phyloP scores from a whole-genome alignment of 2,329 filamentous ascomycete genomes.

The Pestalotiopsis fici region DNA sequence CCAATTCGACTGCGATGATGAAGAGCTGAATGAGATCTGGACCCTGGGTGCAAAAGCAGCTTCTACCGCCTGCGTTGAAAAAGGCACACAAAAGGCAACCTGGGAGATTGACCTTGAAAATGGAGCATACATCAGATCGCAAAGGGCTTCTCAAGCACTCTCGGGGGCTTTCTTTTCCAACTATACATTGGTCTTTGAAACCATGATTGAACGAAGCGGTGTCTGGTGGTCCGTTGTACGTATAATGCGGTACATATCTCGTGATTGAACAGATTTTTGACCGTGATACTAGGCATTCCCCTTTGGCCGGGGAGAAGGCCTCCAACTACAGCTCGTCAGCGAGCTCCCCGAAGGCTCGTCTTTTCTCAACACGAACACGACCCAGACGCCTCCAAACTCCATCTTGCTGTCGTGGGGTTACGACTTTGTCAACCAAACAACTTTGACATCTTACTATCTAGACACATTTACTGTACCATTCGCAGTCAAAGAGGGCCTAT shows the following conservation, averaged over 20 bases:
- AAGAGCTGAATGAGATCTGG: slow-evolving; percentile 34
- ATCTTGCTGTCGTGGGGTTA: slow-evolving; percentile 34
- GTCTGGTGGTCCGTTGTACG: slow-evolving; percentile 36
- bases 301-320: neutral
- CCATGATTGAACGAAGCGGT: slow-evolving; percentile 37
- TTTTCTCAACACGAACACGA: slow-evolving; percentile 34
- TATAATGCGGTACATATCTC: neutral
- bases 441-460: slow-evolving; percentile 24
- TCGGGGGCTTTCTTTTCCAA: slow-evolving; percentile 25
- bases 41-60: slow-evolving; percentile 35
- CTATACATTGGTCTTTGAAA: slow-evolving; percentile 37
- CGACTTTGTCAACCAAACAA: slow-evolving; percentile 36
- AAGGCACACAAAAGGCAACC: slow-evolving; percentile 33
- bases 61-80: slow-evolving; percentile 35
- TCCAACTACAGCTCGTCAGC: slow-evolving; percentile 25
- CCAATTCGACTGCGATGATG: slow-evolving; percentile 28
- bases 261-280: slow-evolving; percentile 2
- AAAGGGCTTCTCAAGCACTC: slow-evolving; percentile 27
- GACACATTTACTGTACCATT: slow-evolving; percentile 26
- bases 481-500: slow-evolving; percentile 30
- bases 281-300: slow-evolving; percentile 12
- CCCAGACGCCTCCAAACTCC: slow-evolving; percentile 33
- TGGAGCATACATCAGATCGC: slow-evolving; percentile 35
- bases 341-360: slow-evolving; percentile 21
- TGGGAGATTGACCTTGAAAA: slow-evolving; percentile 31